Conservation (phyloP, 2,329 filamentous ascomycete genomes). For the Phaeosphaeria sp. region DNA sequence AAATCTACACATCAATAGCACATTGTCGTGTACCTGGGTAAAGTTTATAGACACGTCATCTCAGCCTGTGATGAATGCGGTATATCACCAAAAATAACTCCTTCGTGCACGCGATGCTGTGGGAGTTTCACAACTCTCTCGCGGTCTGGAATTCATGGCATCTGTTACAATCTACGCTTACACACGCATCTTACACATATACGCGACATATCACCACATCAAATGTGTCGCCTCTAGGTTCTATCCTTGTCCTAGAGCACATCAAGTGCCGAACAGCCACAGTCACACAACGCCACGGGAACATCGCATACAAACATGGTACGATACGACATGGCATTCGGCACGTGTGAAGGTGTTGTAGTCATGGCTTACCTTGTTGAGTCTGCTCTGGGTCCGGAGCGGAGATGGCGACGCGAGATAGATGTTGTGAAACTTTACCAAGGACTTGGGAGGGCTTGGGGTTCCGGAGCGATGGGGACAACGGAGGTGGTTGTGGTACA, state of each 20-base stretch:
- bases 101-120: too few relatives aligned
- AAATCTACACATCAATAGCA: too few relatives aligned
- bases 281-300: background rate
- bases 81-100: too few relatives aligned
- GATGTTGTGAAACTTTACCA: background rate
- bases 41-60: too few relatives aligned
- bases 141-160: too few relatives aligned
- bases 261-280: conserved; percentile 1
- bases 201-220: background rate
- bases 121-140: too few relatives aligned
- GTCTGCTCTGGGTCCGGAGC: background rate
- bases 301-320: background rate
- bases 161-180: too few relatives aligned
- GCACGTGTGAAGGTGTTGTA: background rate
- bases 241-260: background rate
- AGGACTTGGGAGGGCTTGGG: background rate
- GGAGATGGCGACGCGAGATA: background rate
- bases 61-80: too few relatives aligned
- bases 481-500: too few relatives aligned
- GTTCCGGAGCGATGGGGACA: too few relatives aligned
- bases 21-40: too few relatives aligned
- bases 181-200: background rate
- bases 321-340: background rate
- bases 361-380: background rate
- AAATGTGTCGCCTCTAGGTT: background rate